Conservation (phyloP, 2,329 filamentous ascomycete genomes). For the Arthrinium phaeospermum region DNA sequence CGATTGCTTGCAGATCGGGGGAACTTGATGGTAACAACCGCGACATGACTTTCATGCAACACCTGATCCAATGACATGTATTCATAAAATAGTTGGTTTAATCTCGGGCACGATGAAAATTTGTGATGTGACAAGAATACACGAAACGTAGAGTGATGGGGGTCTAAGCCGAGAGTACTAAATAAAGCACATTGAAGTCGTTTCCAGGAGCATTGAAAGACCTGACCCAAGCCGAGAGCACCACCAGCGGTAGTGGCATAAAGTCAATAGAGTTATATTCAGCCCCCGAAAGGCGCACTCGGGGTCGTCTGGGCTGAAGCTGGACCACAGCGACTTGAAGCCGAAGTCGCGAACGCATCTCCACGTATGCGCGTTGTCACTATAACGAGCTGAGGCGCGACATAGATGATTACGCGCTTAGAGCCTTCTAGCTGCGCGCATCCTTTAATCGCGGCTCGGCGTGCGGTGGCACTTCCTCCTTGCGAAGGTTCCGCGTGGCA, state of each 20-base stretch:
- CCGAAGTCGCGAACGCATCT: background rate
- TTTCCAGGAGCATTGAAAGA: background rate
- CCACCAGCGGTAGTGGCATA: background rate
- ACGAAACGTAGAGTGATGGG: background rate
- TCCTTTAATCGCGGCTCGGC: background rate
- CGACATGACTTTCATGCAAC: background rate
- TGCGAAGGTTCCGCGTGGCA: background rate
- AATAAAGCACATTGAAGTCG: background rate
- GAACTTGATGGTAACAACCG: background rate
- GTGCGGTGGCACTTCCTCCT: background rate
- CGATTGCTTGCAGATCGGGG: background rate
- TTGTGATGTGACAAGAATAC: background rate
- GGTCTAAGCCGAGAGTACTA: background rate
- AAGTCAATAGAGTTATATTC: background rate
- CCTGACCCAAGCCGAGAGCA: background rate
- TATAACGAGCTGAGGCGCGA: background rate
- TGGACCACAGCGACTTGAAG: background rate
- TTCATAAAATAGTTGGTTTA: background rate
- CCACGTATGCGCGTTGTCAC: too few relatives aligned
- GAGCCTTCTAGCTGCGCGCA: background rate
- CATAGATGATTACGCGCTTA: background rate
- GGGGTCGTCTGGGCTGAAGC: background rate
- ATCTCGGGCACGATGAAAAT: background rate
- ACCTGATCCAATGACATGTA: background rate
- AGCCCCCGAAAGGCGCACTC: background rate